Evolutionary conservation across 1,284 basidiomycete species (phyloP).

Genomic region (Pseudozyma hubeiensis): DNA sequence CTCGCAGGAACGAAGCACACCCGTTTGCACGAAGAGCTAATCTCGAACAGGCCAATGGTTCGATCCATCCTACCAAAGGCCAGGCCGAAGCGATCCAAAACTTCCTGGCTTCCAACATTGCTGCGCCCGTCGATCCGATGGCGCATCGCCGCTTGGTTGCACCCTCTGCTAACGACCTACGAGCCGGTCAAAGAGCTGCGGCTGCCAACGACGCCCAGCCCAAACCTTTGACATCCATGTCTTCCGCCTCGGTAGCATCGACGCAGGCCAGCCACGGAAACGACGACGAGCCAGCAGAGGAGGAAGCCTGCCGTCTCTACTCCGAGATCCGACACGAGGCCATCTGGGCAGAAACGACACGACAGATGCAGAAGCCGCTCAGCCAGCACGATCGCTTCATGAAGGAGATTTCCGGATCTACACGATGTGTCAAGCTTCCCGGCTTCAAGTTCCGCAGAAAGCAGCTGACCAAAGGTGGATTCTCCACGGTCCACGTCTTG

Average conservation of each 20-base stretch:
- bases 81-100: slow-evolving; percentile 43
- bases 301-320: slow-evolving; percentile 32
- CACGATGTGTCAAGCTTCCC: slow-evolving; percentile 53
- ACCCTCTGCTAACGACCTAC: slow-evolving; percentile 25
- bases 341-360: slow-evolving; percentile 51
- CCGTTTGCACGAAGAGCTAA: slow-evolving; percentile 25
- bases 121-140: slow-evolving; percentile 32
- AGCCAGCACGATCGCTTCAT: slow-evolving; percentile 32
- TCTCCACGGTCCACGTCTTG: slow-evolving; percentile 65
- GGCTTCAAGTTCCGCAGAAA: slow-evolving; percentile 62
- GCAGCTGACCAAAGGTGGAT: slow-evolving; percentile 62
- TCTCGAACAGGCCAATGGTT: slow-evolving; percentile 24
- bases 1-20: slow-evolving; percentile 42
- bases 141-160: slow-evolving; percentile 34
- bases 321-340: slow-evolving; percentile 45
- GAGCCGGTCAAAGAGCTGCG: slow-evolving; percentile 23
- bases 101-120: slow-evolving; percentile 44
- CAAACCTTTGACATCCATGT: slow-evolving; percentile 2
- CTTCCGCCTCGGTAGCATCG: slow-evolving; percentile 10
- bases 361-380: slow-evolving; percentile 40
- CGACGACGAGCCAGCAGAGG: slow-evolving; percentile 32
- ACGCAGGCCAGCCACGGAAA: slow-evolving; percentile 8
- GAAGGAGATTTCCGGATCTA: slow-evolving; percentile 37
- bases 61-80: slow-evolving; percentile 30
- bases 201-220: slow-evolving; percentile 11